Base-by-base conservation (phyloP, 2,329 filamentous ascomycete genomes). In the Arthrobotrys pseudoclavata region DNA sequence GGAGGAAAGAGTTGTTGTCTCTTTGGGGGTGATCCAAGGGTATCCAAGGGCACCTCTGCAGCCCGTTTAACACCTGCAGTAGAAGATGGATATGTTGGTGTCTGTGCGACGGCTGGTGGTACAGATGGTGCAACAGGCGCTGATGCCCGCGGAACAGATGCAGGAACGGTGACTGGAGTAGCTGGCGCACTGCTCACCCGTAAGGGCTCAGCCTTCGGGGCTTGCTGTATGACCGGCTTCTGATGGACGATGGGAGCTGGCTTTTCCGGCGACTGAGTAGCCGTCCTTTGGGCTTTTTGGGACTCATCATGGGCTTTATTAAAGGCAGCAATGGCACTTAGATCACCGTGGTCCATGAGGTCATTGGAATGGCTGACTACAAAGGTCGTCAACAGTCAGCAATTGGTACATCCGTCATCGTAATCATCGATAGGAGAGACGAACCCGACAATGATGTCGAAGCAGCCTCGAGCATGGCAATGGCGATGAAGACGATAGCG, bases 261-360 rank as follows among this genome's bases (percentile, higher is more conserved):
- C 45, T 77, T 62, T 24, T 67, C 45, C 22, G 61, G 40, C 7
- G 42, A 53, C 29, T 55, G 37, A 34, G 55, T 47, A n/a, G 72
- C 37, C 22, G 34, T 31, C 13, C 47, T 37, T 45, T 18, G 71
- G 0, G 74, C 67, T 34, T 42, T 67, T 31, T 77, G 74, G 15
- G 74, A 77, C 24, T 70, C 74, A 57, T 77, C 74, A 29, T 77
- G 74, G 4, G 74, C 74, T 29, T 70, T 77, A 12, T 77, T 77
- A 40, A 77, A 77, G 13, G 67, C 74, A 13, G 74, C 74, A 18
- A 77, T 77, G 26, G 74, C 74, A 53, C 74, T 77, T 12, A 77
- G 68, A 20, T 71, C 74, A 18, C 67, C 61, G 20, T 77, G 74
- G 26, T 77, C 74, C 52, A 77, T 77, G 26, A 61, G 29, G 50